Evolutionary conservation across 192 early-diverging fungal species (phyloP), one percentile per base, ranked within the genome.

Genomic region (Coemansia sp.): DNA sequence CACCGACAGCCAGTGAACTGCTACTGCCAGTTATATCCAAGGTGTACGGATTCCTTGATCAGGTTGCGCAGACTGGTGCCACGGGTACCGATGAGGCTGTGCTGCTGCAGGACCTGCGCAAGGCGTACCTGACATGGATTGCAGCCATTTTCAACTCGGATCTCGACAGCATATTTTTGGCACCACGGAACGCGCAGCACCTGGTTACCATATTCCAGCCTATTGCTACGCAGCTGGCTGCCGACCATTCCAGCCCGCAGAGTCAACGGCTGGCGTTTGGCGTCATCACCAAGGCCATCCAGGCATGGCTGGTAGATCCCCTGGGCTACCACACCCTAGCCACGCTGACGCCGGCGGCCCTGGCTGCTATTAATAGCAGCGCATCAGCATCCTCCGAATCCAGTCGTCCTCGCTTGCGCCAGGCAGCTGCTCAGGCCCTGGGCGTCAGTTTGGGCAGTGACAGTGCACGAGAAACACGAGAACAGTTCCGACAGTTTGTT

Each of bases 61-160:
- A 92, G 72, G 83, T 88, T 1, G 85, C 93, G 2, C 66, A 69
- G 41, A 75, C 68, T 29, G 70, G 73, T n/a, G 67, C 73, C 1
- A 74, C 86, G 19, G 96, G 96, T 6, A 94, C 93, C 1, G 96
- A 98, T 66, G 94, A 96, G 69, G 82, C 86, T 0, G 63, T 94
- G 56, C 79, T 89, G 41, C 78, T 92, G 61, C 72, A 86, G 9
- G 91, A 93, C 32, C 83, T 98, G 48, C 86, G 90, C 22, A 89
- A 90, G 75, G 86, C 88, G 1, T 96, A 95, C 69, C 72, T 98
- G 27, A 84, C 81, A 2, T 89, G 95, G 75, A 65, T 98, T 48
- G 83, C 85, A 15, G 82, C 85, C 15, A 77, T 96, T 24, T 95
- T 96, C 73, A 92, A 90, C 62, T 84, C 85, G 9, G 88, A 88